phyloP scores from a whole-genome alignment of 306 rosid genomes.

The Lathyrus oleraceus region DNA sequence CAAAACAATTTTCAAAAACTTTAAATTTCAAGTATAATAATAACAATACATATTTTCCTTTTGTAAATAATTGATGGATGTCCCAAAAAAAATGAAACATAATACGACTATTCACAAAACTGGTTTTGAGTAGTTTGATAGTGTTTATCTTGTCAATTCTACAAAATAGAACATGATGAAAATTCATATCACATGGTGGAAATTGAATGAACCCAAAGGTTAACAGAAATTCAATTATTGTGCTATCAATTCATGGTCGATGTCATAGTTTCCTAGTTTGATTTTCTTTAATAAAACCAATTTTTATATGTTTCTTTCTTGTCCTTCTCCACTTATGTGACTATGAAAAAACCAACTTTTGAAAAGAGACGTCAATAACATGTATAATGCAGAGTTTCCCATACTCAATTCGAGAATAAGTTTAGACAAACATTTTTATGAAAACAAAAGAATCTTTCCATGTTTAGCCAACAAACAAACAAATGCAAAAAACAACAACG shows the following conservation, averaged over 20 bases:
- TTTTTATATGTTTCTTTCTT: neutral
- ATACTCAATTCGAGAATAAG: neutral
- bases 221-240: neutral
- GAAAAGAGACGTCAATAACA: neutral
- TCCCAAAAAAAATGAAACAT: too few relatives aligned
- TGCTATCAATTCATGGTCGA: neutral
- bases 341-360: neutral
- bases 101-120: too few relatives aligned
- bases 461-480: conserved; percentile 18
- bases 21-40: too few relatives aligned
- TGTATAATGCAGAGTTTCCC: neutral
- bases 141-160: too few relatives aligned
- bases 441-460: conserved; percentile 24
- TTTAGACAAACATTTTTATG: neutral
- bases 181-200: neutral
- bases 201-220: neutral
- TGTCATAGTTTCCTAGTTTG: conserved; percentile 5
- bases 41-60: too few relatives aligned
- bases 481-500: neutral
- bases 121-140: too few relatives aligned
- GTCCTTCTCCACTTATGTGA: neutral
- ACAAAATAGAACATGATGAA: neutral
- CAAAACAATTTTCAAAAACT: too few relatives aligned
- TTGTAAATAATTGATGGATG: too few relatives aligned
- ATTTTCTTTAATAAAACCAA: neutral